Evolutionary conservation across 768 basidiomycete species (phyloP).

Genomic region (Lyophyllum semitale): DNA sequence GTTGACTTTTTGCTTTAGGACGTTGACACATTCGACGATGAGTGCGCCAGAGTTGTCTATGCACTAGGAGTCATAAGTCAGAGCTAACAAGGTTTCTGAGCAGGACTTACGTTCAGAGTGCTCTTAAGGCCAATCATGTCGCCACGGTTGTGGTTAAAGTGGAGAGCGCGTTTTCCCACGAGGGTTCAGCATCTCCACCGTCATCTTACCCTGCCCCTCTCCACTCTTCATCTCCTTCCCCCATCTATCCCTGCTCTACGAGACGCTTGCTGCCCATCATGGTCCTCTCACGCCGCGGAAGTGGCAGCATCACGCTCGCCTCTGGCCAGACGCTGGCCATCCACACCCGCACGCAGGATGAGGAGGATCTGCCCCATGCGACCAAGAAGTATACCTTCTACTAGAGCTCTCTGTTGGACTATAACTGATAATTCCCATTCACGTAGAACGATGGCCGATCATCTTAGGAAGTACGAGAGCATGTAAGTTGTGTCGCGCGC

Average conservation of each 20-base stretch:
- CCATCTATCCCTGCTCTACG: not conserved
- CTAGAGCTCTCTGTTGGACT: constrained; percentile 1
- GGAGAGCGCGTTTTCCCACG: constrained; percentile 21
- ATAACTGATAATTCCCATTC: constrained; percentile 13
- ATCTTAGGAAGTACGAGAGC: constrained; percentile 87
- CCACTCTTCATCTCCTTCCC: constrained; percentile 4
- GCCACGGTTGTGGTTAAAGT: constrained; percentile 8
- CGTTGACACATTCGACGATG: constrained; percentile 93
- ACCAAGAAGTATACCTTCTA: constrained; percentile 75
- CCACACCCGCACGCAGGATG: constrained; percentile 87
- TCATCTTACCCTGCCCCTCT: not conserved
- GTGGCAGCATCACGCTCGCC: constrained; percentile 71
- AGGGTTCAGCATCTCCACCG: constrained; percentile 3
- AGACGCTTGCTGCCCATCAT: constrained; percentile 33
- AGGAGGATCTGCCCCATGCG: constrained; percentile 87
- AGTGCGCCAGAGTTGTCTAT: constrained; percentile 98
- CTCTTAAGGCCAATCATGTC: constrained; percentile 94
- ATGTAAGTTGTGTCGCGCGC: constrained; percentile 53
- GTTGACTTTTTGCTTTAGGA: constrained; percentile 94
- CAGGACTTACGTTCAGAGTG: constrained; percentile 84
- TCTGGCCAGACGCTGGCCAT: constrained; percentile 80
- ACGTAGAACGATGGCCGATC: constrained; percentile 87
- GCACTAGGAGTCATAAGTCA: constrained; percentile 48
- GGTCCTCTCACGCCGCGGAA: constrained; percentile 76
- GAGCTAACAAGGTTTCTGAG: constrained; percentile 4